Evolutionary conservation across 371 early-diverging fungal genomes (phyloP).

Genomic region (Saksenaea vasiformis): DNA sequence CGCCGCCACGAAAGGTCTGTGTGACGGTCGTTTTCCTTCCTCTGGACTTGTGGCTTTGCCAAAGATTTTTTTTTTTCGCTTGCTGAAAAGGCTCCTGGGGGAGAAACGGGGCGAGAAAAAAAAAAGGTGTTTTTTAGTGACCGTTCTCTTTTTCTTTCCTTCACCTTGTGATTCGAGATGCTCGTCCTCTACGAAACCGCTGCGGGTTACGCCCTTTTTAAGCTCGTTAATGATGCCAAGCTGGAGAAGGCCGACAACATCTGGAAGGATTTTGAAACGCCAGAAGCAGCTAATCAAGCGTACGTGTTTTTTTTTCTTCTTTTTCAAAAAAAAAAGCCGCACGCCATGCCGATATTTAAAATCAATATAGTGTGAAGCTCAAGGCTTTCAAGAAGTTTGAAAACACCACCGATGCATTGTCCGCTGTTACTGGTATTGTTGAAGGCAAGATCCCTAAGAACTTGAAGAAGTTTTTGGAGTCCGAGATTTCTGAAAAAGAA

Average conservation of each 20-base stretch:
- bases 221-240: conserved; percentile 81
- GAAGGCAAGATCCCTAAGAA: conserved; percentile 93
- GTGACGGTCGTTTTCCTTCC: not conserved
- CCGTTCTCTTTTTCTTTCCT: conserved; percentile 11
- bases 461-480: conserved; percentile 89
- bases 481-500: conserved; percentile 79
- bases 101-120: not conserved
- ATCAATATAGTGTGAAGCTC: conserved; percentile 76
- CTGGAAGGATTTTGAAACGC: conserved; percentile 76
- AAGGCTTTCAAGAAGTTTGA: conserved; percentile 96
- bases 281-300: conserved; percentile 79
- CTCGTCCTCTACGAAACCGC: conserved; percentile 87
- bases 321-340: not conserved
- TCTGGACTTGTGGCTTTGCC: not conserved
- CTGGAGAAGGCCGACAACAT: conserved; percentile 74
- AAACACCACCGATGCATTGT: conserved; percentile 94
- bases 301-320: conserved; percentile 34
- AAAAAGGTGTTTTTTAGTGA: not conserved
- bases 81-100: not conserved
- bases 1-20: not conserved
- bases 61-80: not conserved
- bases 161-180: conserved; percentile 47
- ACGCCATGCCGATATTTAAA: not conserved
- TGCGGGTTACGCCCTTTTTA: conserved; percentile 90
- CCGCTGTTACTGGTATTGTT: conserved; percentile 92